Evolutionary conservation across 108 stramenopile genomes (phyloP).

Genomic region (Pseudonitzschia delicatissima): DNA sequence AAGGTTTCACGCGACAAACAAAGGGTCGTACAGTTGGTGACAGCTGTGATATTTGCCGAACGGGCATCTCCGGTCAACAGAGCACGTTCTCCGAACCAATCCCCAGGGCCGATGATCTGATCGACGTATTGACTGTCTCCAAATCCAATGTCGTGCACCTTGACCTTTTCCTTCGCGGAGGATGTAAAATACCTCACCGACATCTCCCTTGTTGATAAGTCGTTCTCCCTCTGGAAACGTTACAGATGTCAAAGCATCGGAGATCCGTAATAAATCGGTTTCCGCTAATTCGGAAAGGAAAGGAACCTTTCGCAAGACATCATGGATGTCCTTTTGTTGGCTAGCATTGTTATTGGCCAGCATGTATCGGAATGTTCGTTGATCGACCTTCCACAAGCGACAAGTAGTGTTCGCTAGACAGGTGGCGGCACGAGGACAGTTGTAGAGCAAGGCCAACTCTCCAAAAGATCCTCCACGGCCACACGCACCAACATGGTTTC

Average conservation of each 20-base stretch:
- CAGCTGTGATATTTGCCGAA: conserved; percentile 75
- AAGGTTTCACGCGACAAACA: conserved; percentile 79
- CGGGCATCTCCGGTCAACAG: conserved; percentile 94
- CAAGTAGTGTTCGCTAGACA: conserved; percentile 83
- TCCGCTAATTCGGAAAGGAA: conserved; percentile 81
- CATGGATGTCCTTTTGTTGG: conserved; percentile 66
- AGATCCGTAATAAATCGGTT: conserved; percentile 62
- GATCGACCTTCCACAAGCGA: conserved; percentile 85
- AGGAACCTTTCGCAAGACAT: conserved; percentile 70
- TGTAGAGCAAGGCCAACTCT: conserved; percentile 85
- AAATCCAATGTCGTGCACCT: conserved; percentile 88
- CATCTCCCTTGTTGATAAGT: conserved; percentile 92
- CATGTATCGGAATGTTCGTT: conserved; percentile 86
- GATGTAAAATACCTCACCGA: conserved; percentile 94
- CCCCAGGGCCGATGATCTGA: conserved; percentile 78
- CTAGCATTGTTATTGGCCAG: conserved; percentile 81
- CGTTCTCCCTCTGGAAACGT: conserved; percentile 82
- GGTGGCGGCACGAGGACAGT: conserved; percentile 89
- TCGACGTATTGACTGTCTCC: conserved; percentile 78
- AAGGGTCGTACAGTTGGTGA: conserved; percentile 62
- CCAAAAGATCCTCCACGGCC: conserved; percentile 87
- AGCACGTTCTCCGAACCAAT: conserved; percentile 96
- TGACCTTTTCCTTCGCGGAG: conserved; percentile 85
- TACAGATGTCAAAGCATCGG: conserved; percentile 79
- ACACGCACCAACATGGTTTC: conserved; percentile 77